These are phyloP conservation scores for Mycoemilia scoparia DNA, from an alignment of 192 early-diverging fungal species.

Conservation along the genomic window DNA sequence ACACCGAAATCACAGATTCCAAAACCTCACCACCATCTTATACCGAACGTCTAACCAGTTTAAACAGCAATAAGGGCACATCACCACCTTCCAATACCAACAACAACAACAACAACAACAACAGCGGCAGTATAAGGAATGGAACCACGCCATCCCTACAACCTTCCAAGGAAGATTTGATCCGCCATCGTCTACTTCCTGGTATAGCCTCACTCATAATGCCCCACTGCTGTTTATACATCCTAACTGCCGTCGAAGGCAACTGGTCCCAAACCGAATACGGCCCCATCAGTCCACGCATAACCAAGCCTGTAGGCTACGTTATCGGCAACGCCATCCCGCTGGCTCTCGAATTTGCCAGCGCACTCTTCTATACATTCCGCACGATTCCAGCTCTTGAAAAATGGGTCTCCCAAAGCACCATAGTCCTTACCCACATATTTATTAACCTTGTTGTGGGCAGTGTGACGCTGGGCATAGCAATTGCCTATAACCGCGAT, in stretches of 20 bases:
- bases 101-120: too few relatives aligned
- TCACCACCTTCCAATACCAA: too few relatives aligned
- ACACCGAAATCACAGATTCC: too few relatives aligned
- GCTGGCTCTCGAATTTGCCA: constrained; percentile 19
- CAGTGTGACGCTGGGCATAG: constrained; percentile 12
- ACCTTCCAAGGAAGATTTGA: too few relatives aligned
- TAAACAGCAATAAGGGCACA: too few relatives aligned
- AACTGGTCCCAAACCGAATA: constrained; percentile 20
- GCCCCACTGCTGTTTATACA: constrained; percentile 20
- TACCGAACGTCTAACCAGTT: too few relatives aligned
- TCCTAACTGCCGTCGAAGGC: constrained; percentile 24
- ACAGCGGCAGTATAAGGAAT: too few relatives aligned
- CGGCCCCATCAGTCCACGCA: constrained; percentile 10
- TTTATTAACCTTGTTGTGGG: constrained; percentile 18
- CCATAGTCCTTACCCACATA: constrained; percentile 10
- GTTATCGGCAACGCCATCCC: constrained; percentile 22
- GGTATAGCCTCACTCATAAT: constrained; percentile 17
- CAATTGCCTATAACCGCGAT: constrained; percentile 24
- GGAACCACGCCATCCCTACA: too few relatives aligned
- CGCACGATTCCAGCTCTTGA: constrained; percentile 11
- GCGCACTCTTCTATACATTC: constrained; percentile 15
- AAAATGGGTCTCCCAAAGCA: constrained; percentile 9
- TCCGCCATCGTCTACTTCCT: constrained; percentile 24
- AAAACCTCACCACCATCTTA: too few relatives aligned
- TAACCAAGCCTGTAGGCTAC: constrained; percentile 20